Evolutionary conservation across 345 rosid genomes (phyloP).

Genomic region (Corchorus capsularis): DNA sequence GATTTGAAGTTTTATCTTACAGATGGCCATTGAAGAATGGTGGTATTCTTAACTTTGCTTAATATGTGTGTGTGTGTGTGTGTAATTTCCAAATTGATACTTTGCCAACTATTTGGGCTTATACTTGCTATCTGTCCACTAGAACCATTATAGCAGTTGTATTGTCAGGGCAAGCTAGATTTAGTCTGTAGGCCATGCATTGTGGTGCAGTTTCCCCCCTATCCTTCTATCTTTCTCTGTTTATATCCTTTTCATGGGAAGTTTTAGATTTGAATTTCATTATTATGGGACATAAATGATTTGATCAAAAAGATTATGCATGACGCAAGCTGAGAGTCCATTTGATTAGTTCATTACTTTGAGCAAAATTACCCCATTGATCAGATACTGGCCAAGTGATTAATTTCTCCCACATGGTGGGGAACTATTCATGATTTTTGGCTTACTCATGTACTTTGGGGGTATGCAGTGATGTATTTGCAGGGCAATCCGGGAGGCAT

Average conservation of each 20-base stretch:
- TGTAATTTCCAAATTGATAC: too few species aligned
- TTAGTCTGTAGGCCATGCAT: background rate
- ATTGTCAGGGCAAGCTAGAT: background rate
- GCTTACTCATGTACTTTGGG: background rate
- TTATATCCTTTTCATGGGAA: background rate
- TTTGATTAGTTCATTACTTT: background rate
- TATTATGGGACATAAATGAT: background rate
- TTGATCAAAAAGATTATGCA: background rate
- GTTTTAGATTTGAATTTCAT: background rate
- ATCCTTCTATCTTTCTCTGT: background rate
- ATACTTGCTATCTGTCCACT: background rate
- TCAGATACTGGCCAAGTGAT: too few species aligned
- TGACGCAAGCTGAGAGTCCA: background rate
- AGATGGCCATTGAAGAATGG: background rate
- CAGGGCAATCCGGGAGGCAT: constrained; percentile 93
- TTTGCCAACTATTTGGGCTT: background rate
- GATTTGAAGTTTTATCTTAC: background rate
- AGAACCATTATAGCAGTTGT: background rate
- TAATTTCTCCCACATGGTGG: too few species aligned
- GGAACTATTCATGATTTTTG: too few species aligned
- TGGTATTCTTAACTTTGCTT: background rate
- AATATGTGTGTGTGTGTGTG: too few species aligned
- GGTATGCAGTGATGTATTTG: constrained; percentile 69
- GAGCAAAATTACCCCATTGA: background rate
- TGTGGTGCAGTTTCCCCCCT: background rate